Evolutionary conservation across 1,139 yeast species (phyloP).

Genomic region (Blastobotrys petasosporus): DNA sequence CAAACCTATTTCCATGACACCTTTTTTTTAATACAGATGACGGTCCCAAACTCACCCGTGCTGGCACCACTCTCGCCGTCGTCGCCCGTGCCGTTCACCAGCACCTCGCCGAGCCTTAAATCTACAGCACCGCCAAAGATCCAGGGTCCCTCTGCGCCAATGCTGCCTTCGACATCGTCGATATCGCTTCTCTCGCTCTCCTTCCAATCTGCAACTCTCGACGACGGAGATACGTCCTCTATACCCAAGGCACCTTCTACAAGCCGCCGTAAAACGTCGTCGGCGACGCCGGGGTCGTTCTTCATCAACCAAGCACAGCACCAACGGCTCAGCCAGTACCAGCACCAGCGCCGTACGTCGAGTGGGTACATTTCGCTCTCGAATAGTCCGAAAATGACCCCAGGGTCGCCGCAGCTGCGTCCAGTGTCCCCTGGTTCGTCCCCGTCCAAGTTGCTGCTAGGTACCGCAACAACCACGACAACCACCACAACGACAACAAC

Average conservation of each 20-base stretch:
- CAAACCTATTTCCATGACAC: no score
- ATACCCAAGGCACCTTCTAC: no score
- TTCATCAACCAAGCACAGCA: neutral
- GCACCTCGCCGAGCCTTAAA: neutral
- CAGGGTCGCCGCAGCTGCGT: constrained; percentile 4
- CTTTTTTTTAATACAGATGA: neutral
- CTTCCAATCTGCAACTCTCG: neutral
- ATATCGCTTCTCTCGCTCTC: constrained; percentile 8
- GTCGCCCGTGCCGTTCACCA: neutral
- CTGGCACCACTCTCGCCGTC: constrained; percentile 9
- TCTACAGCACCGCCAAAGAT: neutral
- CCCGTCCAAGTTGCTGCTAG: neutral
- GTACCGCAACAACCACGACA: neutral
- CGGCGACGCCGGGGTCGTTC: neutral
- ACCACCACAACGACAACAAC: neutral
- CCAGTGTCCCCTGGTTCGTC: constrained; percentile 5
- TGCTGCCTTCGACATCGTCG: constrained; percentile 4
- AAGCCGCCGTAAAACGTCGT: no score
- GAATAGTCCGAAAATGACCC: neutral
- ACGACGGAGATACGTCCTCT: neutral
- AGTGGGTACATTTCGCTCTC: neutral
- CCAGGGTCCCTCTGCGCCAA: no score
- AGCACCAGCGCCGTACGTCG: neutral
- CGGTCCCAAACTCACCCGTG: constrained; percentile 8
- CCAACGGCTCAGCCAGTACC: neutral